These are phyloP conservation scores for Ceratocystis eucalypticola DNA, from an alignment of 2,329 filamentous ascomycete genomes.

Conservation along the genomic window DNA sequence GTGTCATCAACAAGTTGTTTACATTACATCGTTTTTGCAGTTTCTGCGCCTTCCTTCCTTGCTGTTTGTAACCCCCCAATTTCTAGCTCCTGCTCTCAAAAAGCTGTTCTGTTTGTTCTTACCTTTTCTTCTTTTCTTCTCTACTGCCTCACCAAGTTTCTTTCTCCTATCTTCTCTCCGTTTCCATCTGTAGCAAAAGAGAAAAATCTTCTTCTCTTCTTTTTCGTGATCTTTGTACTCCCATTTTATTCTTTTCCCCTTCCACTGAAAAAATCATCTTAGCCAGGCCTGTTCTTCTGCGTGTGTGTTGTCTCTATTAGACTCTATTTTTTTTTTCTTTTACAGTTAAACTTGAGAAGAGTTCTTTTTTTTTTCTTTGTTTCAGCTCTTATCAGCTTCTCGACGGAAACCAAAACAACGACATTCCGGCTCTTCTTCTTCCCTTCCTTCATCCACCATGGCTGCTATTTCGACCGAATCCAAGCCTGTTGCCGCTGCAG, in stretches of 20 bases:
- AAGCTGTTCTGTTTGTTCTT: not conserved
- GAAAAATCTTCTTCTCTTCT: not conserved
- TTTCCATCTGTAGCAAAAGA: not conserved
- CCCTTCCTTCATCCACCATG: constrained; percentile 3
- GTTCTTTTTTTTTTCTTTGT: not conserved
- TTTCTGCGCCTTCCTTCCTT: constrained; percentile 5
- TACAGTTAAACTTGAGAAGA: too few species aligned
- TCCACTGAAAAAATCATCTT: not conserved
- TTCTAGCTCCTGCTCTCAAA: not conserved
- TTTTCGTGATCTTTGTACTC: constrained; percentile 3
- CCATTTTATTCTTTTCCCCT: not conserved
- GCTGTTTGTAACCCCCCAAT: not conserved
- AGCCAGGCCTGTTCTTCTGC: not conserved
- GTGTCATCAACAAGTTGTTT: not conserved
- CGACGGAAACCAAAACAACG: constrained; percentile 15
- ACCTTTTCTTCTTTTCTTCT: not conserved
- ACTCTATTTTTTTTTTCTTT: constrained; percentile 10
- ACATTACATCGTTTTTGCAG: not conserved
- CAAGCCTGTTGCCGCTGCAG: constrained; percentile 1
- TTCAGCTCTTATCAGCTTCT: constrained; percentile 5
- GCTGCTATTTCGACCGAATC: constrained; percentile 6
- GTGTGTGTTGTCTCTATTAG: not conserved
- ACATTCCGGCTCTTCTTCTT: constrained; percentile 22
- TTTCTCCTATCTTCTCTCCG: not conserved
- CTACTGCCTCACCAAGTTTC: not conserved